These are phyloP conservation scores for Neurospora sp. DNA, from an alignment of 495 filamentous ascomycete genomes.

Conservation along the genomic window DNA sequence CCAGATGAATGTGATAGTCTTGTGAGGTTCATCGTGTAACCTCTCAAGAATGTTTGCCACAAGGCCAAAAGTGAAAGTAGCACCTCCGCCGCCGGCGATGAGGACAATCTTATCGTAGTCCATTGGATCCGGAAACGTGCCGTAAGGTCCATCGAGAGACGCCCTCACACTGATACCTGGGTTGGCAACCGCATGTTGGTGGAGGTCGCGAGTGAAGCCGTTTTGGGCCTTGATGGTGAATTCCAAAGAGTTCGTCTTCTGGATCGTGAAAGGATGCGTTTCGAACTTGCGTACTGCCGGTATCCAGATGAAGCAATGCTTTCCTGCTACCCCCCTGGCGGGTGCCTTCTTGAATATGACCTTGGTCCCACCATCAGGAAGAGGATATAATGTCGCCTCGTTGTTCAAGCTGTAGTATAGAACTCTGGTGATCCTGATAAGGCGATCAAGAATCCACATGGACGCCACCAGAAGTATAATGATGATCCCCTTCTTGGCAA, in stretches of 20 bases:
- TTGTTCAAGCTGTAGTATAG: slow-evolving; percentile 45
- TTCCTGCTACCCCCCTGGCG: slow-evolving; percentile 37
- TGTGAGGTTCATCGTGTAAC: slow-evolving; percentile 28
- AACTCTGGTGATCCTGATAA: slow-evolving; percentile 36
- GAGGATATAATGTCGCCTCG: slow-evolving; percentile 40
- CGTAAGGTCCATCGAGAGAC: slow-evolving; percentile 50
- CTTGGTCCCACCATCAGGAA: slow-evolving; percentile 46
- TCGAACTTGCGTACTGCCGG: slow-evolving; percentile 45
- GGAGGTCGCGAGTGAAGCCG: slow-evolving; percentile 47
- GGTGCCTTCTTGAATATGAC: slow-evolving; percentile 41
- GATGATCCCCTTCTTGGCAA: slow-evolving; percentile 29
- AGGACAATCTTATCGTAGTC: slow-evolving; percentile 47
- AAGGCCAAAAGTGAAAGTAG: slow-evolving; percentile 47
- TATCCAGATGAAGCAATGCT: slow-evolving; percentile 53
- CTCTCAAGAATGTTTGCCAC: slow-evolving; percentile 38
- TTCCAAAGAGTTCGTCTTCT: slow-evolving; percentile 39
- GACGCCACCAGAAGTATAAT: slow-evolving; percentile 34
- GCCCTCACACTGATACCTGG: slow-evolving; percentile 37
- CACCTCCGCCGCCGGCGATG: slow-evolving; percentile 49
- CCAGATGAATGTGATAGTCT: slow-evolving; percentile 48
- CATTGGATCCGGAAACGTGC: slow-evolving; percentile 44
- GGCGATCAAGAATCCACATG: slow-evolving; percentile 43
- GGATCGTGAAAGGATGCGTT: slow-evolving; percentile 55
- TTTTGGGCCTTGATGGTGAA: slow-evolving; percentile 45
- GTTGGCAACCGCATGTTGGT: slow-evolving; percentile 37